Conservation (phyloP, 148 eudicot genomes). For the Silene conica region DNA sequence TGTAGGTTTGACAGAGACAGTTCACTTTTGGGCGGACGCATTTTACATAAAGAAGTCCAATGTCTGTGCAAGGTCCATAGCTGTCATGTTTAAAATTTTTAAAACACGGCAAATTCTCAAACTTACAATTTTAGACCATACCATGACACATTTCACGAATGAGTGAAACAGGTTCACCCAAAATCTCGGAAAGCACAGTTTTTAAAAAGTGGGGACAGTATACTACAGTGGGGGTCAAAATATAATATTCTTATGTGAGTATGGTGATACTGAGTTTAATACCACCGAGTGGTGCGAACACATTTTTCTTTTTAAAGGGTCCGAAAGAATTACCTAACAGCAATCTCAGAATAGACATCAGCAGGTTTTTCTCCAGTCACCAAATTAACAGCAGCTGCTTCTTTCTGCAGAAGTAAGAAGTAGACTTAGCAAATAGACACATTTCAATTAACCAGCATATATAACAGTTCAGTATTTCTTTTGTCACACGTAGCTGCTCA, state of each 20-base stretch:
- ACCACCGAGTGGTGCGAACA: background rate
- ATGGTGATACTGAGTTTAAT: no score
- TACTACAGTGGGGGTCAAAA: no score
- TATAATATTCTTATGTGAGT: no score
- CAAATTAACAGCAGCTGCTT: conserved; percentile 90
- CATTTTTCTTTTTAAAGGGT: background rate
- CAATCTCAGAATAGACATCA: conserved; percentile 91
- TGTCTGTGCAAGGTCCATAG: background rate
- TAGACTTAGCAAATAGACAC: conserved; percentile 10
- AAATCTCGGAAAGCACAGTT: conserved; percentile 1
- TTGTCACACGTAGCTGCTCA: background rate
- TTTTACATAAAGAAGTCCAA: no score
- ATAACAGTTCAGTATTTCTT: background rate
- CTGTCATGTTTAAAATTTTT: background rate
- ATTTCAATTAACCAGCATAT: background rate
- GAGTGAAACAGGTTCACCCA: background rate
- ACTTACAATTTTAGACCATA: background rate
- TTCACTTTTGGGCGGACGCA: background rate
- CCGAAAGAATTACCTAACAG: conserved; percentile 49
- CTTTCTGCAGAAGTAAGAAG: conserved; percentile 45
- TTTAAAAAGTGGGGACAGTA: background rate
- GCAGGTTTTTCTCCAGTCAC: conserved; percentile 78
- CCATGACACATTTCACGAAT: background rate
- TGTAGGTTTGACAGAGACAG: background rate
- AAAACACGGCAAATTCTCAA: background rate